Conservation (phyloP, 2,329 filamentous ascomycete species). For the Calonectria hongkongensis region DNA sequence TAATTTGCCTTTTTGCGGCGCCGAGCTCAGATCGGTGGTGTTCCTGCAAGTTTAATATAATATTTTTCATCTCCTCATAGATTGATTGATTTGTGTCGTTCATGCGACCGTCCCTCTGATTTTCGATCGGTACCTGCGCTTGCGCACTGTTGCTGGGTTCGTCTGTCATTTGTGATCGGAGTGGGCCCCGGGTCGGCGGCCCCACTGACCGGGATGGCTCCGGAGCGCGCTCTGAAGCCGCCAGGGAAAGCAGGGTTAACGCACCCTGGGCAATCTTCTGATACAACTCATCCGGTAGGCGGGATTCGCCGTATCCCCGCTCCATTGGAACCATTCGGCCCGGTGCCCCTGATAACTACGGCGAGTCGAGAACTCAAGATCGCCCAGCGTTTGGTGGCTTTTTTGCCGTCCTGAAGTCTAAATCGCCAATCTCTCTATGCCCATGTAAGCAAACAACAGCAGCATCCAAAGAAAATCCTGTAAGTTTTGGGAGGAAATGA, state of each 20-base stretch:
- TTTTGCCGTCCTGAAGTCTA: neutral
- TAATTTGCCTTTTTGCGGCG: constrained; percentile 32
- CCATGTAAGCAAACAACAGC: neutral
- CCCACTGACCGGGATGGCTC: constrained; percentile 38
- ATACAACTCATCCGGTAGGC: neutral
- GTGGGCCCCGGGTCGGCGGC: constrained; percentile 42
- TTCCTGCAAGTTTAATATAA: constrained; percentile 50
- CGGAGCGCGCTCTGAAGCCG: constrained; percentile 13
- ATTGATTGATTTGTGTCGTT: constrained; percentile 23
- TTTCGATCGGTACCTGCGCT: neutral
- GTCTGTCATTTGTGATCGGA: neutral
- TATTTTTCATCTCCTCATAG: constrained; percentile 37
- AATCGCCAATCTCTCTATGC: neutral
- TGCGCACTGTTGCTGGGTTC: neutral
- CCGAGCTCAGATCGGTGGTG: constrained; percentile 47
- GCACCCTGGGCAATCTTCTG: neutral
- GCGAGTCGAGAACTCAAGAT: neutral
- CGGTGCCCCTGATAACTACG: neutral
- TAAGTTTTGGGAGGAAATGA: neutral
- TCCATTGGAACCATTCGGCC: constrained; percentile 1
- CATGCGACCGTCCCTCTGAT: accelerated
- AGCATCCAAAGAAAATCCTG: no score
- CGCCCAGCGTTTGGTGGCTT: neutral
- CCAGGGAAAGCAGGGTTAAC: constrained; percentile 29
- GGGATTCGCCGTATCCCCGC: neutral